A percentile compares a stretch with the other conserved stretches of the same genome.
Conservation (phyloP, 257 asterid genomes). For the Solanum bulbocastanum region DNA sequence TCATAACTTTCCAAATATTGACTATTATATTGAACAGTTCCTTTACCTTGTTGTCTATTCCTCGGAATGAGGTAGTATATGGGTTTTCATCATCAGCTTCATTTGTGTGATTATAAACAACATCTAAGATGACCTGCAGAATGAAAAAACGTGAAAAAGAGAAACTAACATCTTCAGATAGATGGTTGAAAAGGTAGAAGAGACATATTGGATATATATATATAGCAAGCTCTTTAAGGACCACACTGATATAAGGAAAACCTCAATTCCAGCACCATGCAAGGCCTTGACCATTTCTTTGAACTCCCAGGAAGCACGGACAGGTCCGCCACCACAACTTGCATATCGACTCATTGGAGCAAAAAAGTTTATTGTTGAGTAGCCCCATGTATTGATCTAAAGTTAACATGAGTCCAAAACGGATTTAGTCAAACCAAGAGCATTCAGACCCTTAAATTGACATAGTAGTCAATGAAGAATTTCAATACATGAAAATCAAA, state of each 20-base stretch:
- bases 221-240: not conserved
- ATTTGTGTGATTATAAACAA: slow-evolving; percentile 92
- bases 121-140: slow-evolving; percentile 87
- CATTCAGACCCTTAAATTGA: not conserved
- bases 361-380: slow-evolving; percentile 89
- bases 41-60: slow-evolving; percentile 95
- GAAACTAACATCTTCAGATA: not conserved
- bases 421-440: slow-evolving; percentile 7
- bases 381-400: slow-evolving; percentile 96
- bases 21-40: not conserved
- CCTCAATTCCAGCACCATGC: slow-evolving; percentile 96
- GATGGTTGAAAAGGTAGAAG: not conserved
- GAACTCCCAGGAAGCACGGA: slow-evolving; percentile 65
- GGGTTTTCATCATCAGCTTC: slow-evolving; percentile 90
- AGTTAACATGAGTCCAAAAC: slow-evolving; percentile 5
- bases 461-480: not conserved
- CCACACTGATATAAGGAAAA: slow-evolving; percentile 12
- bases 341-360: slow-evolving; percentile 99
- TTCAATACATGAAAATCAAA: not conserved
- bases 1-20: not conserved
- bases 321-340: slow-evolving; percentile 85
- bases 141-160: slow-evolving; percentile 1
- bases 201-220: not conserved
- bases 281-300: slow-evolving; percentile 95
- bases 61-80: slow-evolving; percentile 92